Evolutionary conservation across 108 stramenopile genomes (phyloP), one percentile per base, ranked within the genome.

Genomic region (Cyclotella atomus): DNA sequence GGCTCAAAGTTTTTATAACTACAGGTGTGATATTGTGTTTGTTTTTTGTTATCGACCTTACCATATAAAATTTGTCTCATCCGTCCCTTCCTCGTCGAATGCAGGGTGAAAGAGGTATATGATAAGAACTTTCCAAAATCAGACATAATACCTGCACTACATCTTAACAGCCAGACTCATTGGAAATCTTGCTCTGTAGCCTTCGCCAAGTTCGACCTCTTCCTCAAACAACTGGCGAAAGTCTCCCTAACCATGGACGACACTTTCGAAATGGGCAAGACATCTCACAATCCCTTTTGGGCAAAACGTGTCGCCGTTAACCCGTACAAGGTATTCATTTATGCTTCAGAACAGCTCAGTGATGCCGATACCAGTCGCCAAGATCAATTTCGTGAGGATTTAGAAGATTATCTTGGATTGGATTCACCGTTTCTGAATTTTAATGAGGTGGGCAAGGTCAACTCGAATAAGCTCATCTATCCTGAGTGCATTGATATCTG

Each of bases 281-380:
- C 16, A 4, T 49, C 9, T 19, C 4, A 4, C 4, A n/a, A n/a
- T 49, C 4, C 10, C 17, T 4, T 17, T 10, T 49, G 47, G 47
- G n/a, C n/a, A 4, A 49, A 49, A 49, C 10, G 47, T 17, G n/a
- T 49, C 4, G 4, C 47, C 9, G 17, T 19, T 4, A 49, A 49
- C n/a, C 47, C 47, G n/a, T 49, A n/a, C 47, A 49, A 49, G n/a
- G 17, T 57, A 5, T 57, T 57, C 56, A 57, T 57, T 5, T 57
- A 57, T n/a, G 17, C 56, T 33, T 3, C 28, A 7, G 56, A 29
- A 57, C 56, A 57, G 32, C 25, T 57, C 12, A 29, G 32, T 32
- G 56, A 57, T 25, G 17, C 23, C 3, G 17, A 57, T 33, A 4
- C 14, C 4, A 33, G 4, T 12, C 10, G 47, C 4, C 47, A n/a